Evolutionary conservation across 2,329 filamentous ascomycete species (phyloP), one percentile per base, ranked within the genome.

Genomic region (Microdochium trichocladiopsis): DNA sequence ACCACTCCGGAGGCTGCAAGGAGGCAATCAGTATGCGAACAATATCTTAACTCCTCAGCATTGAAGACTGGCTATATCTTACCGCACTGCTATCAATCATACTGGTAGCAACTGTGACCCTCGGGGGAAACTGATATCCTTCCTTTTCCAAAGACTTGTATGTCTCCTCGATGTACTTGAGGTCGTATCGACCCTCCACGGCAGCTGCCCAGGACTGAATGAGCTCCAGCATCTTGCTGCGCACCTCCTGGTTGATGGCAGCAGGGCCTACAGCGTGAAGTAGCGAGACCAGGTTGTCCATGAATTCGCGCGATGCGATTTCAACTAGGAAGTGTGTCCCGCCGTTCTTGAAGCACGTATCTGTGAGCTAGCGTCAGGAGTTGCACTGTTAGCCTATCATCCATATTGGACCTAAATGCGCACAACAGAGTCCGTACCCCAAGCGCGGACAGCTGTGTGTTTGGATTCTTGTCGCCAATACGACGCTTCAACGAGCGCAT

Each of bases 301-400:
- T 95, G 65, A 97, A 99, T 73, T 99, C 94, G 57, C 92, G 84
- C 18, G 93, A 96, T 41, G 94, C 93, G 61, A 99, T 94, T 73
- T 99, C 94, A 59, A 86, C 80, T 49, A 99, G 84, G 70, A 99
- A 99, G 71, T 99, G 94, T 37, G 87, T 82, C 60, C 94, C 94
- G 54, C 94, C 94, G 76, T 99, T 99, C 75, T 99, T 99, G 56
- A 97, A 91, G 67, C 94, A 99, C 1, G 94, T 97, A 73, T 99
- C 94, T 58, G 92, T 96, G 63, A 99, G 86, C 90, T 83, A 56
- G 51, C 50, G 22, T 23, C 53, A 47, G 28, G 41, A 25, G 51
- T 55, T 33, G 60, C 23, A 33, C 25, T 8, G 60, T 55, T 51
- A 58, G 53, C 56, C 74, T 54, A 78, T 94, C 90, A 70, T 94